phyloP scores from a whole-genome alignment of 768 basidiomycete species.

The Pleurotus cornucopiae region DNA sequence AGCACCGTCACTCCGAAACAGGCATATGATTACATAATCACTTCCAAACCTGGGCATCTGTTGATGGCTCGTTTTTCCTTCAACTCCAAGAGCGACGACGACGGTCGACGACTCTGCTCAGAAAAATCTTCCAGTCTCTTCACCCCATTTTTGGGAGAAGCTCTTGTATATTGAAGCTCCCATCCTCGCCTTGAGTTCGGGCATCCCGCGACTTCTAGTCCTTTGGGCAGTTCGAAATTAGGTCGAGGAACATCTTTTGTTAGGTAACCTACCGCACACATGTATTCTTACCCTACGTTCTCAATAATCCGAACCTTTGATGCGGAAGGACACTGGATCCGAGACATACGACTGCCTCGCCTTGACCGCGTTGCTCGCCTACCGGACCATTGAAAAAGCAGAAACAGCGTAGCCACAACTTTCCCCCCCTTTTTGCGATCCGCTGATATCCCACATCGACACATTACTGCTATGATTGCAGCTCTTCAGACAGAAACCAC shows the following conservation, averaged over 20 bases:
- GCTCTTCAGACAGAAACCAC: background rate
- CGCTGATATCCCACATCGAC: slow-evolving; percentile 4
- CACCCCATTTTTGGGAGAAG: slow-evolving; percentile 40
- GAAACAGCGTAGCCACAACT: background rate
- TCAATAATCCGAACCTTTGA: background rate
- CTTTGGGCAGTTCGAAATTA: slow-evolving; percentile 74
- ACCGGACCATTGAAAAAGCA: slow-evolving; percentile 9
- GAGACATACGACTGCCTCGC: slow-evolving; percentile 18
- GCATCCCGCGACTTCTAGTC: slow-evolving; percentile 32
- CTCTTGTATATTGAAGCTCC: slow-evolving; percentile 57
- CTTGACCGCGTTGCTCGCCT: slow-evolving; percentile 12
- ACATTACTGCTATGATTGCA: slow-evolving; percentile 19
- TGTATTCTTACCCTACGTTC: background rate
- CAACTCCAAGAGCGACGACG: slow-evolving; percentile 69
- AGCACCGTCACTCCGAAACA: slow-evolving; percentile 14
- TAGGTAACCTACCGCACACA: background rate
- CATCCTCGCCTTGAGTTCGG: slow-evolving; percentile 81
- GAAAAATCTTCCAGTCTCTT: slow-evolving; percentile 67
- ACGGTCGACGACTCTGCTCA: slow-evolving; percentile 48
- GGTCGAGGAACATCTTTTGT: slow-evolving; percentile 57
- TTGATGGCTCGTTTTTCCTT: slow-evolving; percentile 7
- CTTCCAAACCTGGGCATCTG: slow-evolving; percentile 3
- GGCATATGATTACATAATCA: slow-evolving; percentile 24
- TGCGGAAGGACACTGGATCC: slow-evolving; percentile 7
- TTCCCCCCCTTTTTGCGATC: slow-evolving; percentile 12